phyloP scores from a whole-genome alignment of 75 land plant species.

The Pinus tabuliformis region DNA sequence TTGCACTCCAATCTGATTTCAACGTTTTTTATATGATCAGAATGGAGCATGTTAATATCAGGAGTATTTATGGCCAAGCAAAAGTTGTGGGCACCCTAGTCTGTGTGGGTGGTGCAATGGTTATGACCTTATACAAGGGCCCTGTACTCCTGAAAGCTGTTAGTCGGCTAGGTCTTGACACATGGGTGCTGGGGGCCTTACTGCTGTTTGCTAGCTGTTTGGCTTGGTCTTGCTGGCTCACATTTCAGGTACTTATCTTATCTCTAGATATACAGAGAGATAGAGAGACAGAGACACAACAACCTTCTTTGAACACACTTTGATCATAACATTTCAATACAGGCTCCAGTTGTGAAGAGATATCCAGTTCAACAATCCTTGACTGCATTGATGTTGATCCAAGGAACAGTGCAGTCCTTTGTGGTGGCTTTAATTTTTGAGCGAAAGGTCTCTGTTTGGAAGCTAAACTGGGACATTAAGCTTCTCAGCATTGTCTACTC shows the following conservation, averaged over 20 bases:
- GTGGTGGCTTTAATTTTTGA: background rate
- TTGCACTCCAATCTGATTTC: background rate
- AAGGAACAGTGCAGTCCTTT: conserved; percentile 3
- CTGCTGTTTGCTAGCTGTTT: conserved; percentile 18
- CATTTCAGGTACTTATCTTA: conserved; percentile 21
- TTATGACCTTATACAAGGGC: conserved; percentile 38
- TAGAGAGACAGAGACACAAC: background rate
- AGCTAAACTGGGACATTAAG: conserved; percentile 10
- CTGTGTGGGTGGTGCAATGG: conserved; percentile 33
- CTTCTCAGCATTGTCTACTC: conserved; percentile 11
- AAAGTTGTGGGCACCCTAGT: conserved; percentile 33
- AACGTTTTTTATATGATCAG: conserved; percentile 2
- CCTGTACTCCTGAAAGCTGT: background rate
- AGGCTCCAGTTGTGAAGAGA: conserved; percentile 11
- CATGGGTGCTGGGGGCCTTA: background rate
- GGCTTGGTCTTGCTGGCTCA: conserved; percentile 25
- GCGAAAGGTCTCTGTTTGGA: conserved; percentile 7
- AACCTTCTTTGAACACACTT: background rate
- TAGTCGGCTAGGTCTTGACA: background rate
- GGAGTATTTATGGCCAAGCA: conserved; percentile 28
- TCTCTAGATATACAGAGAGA: background rate
- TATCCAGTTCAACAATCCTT: conserved; percentile 16
- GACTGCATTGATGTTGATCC: conserved; percentile 8
- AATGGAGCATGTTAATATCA: conserved; percentile 19
- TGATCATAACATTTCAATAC: background rate